Conservation (phyloP, 108 stramenopile species). For the Skeletonema grethae region DNA sequence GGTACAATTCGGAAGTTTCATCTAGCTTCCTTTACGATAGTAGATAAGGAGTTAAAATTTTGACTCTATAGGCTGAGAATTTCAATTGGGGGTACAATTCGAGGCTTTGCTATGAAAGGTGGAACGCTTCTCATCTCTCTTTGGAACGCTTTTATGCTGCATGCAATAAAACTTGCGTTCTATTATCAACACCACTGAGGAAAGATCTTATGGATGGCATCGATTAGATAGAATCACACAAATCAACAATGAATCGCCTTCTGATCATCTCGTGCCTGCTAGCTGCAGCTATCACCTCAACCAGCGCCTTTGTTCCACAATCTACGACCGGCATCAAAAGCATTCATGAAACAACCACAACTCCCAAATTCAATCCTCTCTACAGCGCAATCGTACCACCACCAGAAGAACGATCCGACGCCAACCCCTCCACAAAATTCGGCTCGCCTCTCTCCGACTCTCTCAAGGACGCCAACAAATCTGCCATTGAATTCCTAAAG, state of each 20-base stretch:
- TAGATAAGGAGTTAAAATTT: no score
- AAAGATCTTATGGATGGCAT: no score
- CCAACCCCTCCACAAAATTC: constrained; percentile 50
- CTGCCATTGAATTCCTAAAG: constrained; percentile 44
- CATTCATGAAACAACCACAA: background rate
- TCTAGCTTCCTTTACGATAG: no score
- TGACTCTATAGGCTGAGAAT: no score
- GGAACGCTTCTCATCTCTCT: no score
- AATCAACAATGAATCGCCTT: background rate
- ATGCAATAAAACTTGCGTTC: no score
- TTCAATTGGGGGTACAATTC: no score
- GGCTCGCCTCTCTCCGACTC: constrained; percentile 41
- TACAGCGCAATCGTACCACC: background rate
- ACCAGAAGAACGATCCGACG: constrained; percentile 15
- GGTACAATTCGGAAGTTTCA: no score
- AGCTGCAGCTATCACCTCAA: background rate
- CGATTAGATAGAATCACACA: no score
- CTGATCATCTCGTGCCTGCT: background rate
- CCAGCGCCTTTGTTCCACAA: constrained; percentile 1
- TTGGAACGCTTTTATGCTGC: no score
- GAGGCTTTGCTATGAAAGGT: no score
- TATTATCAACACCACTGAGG: no score
- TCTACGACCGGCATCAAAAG: background rate
- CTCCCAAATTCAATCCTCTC: background rate
- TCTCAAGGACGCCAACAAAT: constrained; percentile 40